phyloP scores from a whole-genome alignment of 2,329 filamentous ascomycete species.

The Fusarium sacchari region DNA sequence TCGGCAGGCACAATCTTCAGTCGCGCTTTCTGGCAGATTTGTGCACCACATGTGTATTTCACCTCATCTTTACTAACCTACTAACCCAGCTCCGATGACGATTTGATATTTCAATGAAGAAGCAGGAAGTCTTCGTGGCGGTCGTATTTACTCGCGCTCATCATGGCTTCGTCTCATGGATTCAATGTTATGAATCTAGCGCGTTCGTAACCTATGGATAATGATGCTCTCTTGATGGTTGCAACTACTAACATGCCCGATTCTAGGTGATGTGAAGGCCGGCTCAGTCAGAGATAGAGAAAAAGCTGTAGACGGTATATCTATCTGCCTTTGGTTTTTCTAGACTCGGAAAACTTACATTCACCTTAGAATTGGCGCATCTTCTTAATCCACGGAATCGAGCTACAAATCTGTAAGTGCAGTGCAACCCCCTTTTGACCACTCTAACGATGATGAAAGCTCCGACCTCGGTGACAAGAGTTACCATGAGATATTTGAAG shows the following conservation, averaged over 20 bases:
- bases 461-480: constrained; percentile 73
- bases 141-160: constrained; percentile 10
- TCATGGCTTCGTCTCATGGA: constrained; percentile 48
- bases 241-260: constrained; percentile 14
- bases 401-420: constrained; percentile 50
- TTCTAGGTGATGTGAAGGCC: constrained; percentile 49
- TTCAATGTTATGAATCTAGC: constrained; percentile 50
- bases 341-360: constrained; percentile 6
- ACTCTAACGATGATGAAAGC: constrained; percentile 41
- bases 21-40: constrained; percentile 14
- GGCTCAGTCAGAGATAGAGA: constrained; percentile 52
- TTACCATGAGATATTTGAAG: constrained; percentile 85
- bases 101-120: background rate
- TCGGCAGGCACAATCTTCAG: background rate
- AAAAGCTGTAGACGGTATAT: constrained; percentile 54
- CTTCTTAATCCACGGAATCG: constrained; percentile 53
- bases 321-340: background rate
- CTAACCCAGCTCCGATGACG: background rate
- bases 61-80: background rate
- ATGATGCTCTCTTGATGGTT: background rate
- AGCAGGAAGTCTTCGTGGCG: background rate
- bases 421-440: background rate
- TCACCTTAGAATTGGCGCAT: constrained; percentile 49
- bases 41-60: background rate
- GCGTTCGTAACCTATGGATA: constrained; percentile 41